Base-by-base conservation (phyloP, 139 green algal genomes). In the Asterochloris erici region DNA sequence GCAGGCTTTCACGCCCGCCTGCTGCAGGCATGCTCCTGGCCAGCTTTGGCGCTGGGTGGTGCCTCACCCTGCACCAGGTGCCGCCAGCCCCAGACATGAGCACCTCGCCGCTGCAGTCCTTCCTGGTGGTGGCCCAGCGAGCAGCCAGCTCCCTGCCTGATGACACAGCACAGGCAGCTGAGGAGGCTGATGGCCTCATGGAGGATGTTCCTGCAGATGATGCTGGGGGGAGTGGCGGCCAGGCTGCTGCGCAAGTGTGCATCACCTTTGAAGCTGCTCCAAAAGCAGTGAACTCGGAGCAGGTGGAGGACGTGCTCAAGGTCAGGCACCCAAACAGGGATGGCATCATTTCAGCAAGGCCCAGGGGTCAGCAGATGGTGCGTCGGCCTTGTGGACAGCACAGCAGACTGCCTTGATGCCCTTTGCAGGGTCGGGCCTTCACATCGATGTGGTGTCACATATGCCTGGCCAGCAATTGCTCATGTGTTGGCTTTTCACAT, bases 21-120 rank as follows among this genome's bases (percentile, higher is more conserved):
- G 11, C 10, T 78, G 78, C 83, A 87, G 83, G 54, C 10, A 77
- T 68, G 83, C 79, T 87, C 54, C 66, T 87, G 54, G 62, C 73
- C 14, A 63, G n/a, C 10, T 84, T 88, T 63, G 29, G 66, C 11
- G 17, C 0, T 13, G 82, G 74, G 1, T 88, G 85, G 82, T n/a
- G 14, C 10, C 64, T 86, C 17, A 28, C 14, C 28, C 61, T 87
- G 19, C 61, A 81, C 47, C 61, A 47, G 17, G 62, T 84, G 69
- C 84, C 84, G 14, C 84, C 84, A 13, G 78, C 84, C 60, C 63
- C 77, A 10, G 84, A 87, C 84, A 87, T 87, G 84, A 77, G 77
- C 21, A 23, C 28, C 28, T 77, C 84, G 14, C 69, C 81, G 11
- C 70, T 87, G 69, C 84, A 87, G 63, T 81, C 84, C 16, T 54